Evolutionary conservation across 805 yeast genomes (phyloP), one percentile per base, ranked within the genome.

Genomic region (Candida nitratophila): DNA sequence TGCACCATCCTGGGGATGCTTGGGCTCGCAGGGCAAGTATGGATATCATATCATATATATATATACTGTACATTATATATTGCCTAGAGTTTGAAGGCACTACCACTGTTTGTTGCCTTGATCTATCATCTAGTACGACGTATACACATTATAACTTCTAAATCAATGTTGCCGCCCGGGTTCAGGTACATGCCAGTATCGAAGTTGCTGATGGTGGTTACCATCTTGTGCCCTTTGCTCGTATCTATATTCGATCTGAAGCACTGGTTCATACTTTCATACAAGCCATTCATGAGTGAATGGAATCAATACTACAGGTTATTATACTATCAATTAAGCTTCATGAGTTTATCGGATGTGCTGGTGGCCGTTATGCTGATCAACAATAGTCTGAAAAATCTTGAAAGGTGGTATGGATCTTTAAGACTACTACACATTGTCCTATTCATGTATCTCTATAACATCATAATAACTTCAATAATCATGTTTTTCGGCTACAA

Each of bases 281-380:
- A 73, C 40, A 74, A 69, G 46, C 88, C 88, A 2, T 78, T 71
- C 52, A 66, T 81, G 10, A 52, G 69, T 2, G 67, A 72, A 46
- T 80, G 81, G 64, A 43, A 57, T 12, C 88, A 81, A 50, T 80
- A 70, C 54, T 81, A 83, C 76, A 61, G 86, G 42, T 55, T 76
- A 9, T 38, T 69, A 8, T 55, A 71, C 7, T 72, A 68, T 50
- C 86, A 79, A 54, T 24, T 75, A 12, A 64, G 75, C n/a, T 75
- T 76, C 41, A 66, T 76, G 37, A 79, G 77, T 54, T 85, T 79
- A 55, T 71, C 82, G 5, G 85, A 81, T 57, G 76, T 71, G 46
- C 45, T 76, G 19, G 50, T 78, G 3, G 54, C 70, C 2, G 54
- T 71, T 11, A 57, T 75, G 14, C 53, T 81, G 34, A 56, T 77